A percentile compares a stretch with the other conserved stretches of the same genome.
Evolutionary conservation across 345 rosid species (phyloP).

Genomic region (Sisymbrium altissimum): DNA sequence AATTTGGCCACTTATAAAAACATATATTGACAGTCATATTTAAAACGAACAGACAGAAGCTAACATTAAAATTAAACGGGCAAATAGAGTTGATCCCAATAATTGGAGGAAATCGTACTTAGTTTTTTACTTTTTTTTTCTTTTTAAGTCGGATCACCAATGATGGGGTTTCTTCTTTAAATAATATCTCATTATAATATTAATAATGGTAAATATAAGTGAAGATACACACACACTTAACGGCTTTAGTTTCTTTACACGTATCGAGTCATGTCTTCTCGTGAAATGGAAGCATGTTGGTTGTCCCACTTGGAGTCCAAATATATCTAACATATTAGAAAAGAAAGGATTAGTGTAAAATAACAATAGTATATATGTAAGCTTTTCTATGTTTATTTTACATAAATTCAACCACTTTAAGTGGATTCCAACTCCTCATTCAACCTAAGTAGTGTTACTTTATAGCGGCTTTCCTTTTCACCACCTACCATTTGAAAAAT

Average conservation of each 20-base stretch:
- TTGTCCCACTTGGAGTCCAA: constrained; percentile 52
- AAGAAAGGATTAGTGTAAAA: constrained; percentile 11
- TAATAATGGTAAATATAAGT: constrained; percentile 6
- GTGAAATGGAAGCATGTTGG: constrained; percentile 55
- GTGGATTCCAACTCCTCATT: constrained; percentile 98
- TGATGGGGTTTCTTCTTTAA: constrained; percentile 42
- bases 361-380: background rate
- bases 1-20: background rate
- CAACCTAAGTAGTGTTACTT: constrained; percentile 52
- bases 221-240: constrained; percentile 37
- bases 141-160: constrained; percentile 45
- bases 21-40: background rate
- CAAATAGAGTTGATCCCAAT: constrained; percentile 45
- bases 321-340: constrained; percentile 29
- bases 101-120: constrained; percentile 39
- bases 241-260: constrained; percentile 61
- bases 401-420: constrained; percentile 44
- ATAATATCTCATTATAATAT: constrained; percentile 1
- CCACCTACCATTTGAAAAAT: constrained; percentile 72
- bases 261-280: constrained; percentile 42
- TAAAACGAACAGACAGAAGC: constrained; percentile 6
- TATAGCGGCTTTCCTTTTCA: constrained; percentile 81
- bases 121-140: background rate
- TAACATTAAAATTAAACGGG: constrained; percentile 8
- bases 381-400: constrained; percentile 13